Evolutionary conservation across 345 rosid species (phyloP).

Genomic region (Brassica carinata): DNA sequence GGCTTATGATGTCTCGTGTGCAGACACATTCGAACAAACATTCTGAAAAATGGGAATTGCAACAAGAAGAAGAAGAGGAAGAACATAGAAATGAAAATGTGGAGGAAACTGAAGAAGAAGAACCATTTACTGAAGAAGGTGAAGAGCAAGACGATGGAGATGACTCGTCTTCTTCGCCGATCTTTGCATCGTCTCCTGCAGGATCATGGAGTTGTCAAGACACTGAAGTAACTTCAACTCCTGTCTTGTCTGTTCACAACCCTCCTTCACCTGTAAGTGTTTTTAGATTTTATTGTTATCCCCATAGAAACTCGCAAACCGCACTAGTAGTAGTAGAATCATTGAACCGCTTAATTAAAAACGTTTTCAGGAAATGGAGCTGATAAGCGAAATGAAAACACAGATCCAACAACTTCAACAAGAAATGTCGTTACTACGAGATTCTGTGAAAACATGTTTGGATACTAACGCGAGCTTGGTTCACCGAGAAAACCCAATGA

Average conservation of each 20-base stretch:
- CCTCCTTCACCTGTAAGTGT: conserved; percentile 30
- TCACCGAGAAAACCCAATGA: conserved; percentile 45
- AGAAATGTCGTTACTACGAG: conserved; percentile 69
- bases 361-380: conserved; percentile 64
- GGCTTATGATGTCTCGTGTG: conserved; percentile 57
- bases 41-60: conserved; percentile 20
- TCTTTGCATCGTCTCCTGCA: conserved; percentile 37
- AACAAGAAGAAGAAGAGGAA: conserved; percentile 25
- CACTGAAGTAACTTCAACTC: conserved; percentile 44
- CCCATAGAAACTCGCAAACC: background rate
- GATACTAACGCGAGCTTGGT: conserved; percentile 53
- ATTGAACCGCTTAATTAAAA: background rate
- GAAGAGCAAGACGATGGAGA: conserved; percentile 38
- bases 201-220: conserved; percentile 63
- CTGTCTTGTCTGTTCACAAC: conserved; percentile 14
- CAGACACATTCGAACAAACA: conserved; percentile 48
- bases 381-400: conserved; percentile 61
- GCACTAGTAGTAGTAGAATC: background rate
- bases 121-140: conserved; percentile 16
- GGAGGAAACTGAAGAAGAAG: conserved; percentile 21
- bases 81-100: conserved; percentile 21
- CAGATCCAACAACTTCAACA: conserved; percentile 70
- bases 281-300: background rate
- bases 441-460: conserved; percentile 57
- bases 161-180: conserved; percentile 44